Percentiles rank a stretch among this genome's conserved stretches.
Evolutionary conservation across 441 rosid genomes (phyloP).

Genomic region (Syzygium syzygioides): DNA sequence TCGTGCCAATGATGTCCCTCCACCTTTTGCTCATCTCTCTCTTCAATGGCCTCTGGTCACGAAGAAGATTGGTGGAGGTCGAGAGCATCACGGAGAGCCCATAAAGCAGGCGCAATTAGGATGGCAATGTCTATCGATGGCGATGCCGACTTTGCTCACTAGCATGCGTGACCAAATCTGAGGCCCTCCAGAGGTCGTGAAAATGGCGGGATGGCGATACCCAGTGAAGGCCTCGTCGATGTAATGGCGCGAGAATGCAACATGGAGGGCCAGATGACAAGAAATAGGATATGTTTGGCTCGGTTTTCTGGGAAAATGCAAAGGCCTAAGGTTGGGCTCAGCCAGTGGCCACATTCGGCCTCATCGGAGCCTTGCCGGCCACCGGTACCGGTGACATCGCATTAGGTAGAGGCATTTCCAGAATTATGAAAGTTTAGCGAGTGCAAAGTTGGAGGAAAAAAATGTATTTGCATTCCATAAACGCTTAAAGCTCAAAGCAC

Average conservation of each 20-base stretch:
- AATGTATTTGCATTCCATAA: too few relatives aligned
- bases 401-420: too few relatives aligned
- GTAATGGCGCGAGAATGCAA: not conserved
- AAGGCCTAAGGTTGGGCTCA: too few relatives aligned
- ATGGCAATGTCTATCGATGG: not conserved
- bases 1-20: not conserved
- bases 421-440: too few relatives aligned
- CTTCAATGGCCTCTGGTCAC: not conserved
- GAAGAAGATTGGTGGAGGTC: not conserved
- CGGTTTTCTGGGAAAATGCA: too few relatives aligned
- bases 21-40: not conserved
- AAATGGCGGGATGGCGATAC: not conserved
- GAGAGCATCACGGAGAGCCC: not conserved
- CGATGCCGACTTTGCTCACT: not conserved
- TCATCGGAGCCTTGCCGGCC: too few relatives aligned
- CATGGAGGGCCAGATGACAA: fast-evolving
- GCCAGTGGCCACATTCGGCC: too few relatives aligned
- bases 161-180: not conserved
- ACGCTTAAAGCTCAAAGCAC: too few relatives aligned
- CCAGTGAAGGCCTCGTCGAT: not conserved
- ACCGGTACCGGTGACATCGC: too few relatives aligned
- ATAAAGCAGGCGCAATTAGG: not conserved
- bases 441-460: too few relatives aligned
- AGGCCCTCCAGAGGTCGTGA: not conserved
- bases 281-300: not conserved